Conservation (phyloP, 176 grass and related monocot genomes). For the Cocos nucifera region DNA sequence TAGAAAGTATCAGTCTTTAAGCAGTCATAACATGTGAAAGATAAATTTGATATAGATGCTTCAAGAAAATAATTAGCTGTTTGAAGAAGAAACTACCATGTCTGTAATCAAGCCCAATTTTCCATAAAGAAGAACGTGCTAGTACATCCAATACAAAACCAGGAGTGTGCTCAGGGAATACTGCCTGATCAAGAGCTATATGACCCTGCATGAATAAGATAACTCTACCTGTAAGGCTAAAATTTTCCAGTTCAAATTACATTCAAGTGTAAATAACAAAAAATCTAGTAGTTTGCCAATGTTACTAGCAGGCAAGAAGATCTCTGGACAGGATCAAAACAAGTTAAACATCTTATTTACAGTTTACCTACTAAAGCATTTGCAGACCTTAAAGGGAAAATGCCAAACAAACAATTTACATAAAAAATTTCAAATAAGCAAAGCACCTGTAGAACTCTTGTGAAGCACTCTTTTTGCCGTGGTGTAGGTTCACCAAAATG, state of each 20-base stretch:
- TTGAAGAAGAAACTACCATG: constrained; percentile 44
- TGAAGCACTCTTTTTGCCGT: constrained; percentile 87
- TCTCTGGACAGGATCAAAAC: too few relatives aligned
- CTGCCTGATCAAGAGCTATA: constrained; percentile 84
- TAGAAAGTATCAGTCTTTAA: neutral
- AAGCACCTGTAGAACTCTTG: constrained; percentile 83
- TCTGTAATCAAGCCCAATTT: constrained; percentile 94
- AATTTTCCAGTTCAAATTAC: too few relatives aligned
- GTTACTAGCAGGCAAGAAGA: too few relatives aligned
- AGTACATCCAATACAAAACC: constrained; percentile 93
- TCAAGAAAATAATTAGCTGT: neutral
- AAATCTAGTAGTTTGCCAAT: too few relatives aligned
- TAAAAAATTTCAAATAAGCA: constrained; percentile 12
- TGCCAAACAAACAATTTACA: neutral
- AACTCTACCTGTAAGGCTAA: neutral
- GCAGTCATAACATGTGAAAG: neutral
- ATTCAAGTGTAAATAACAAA: too few relatives aligned
- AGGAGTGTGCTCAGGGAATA: constrained; percentile 89
- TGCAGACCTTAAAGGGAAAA: too few relatives aligned
- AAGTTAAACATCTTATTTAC: too few relatives aligned
- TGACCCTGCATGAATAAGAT: constrained; percentile 54
- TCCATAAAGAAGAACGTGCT: constrained; percentile 90
- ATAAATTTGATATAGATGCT: neutral
- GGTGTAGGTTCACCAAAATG: constrained; percentile 85
- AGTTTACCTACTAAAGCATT: too few relatives aligned